Evolutionary conservation across 2,329 filamentous ascomycete species (phyloP), one percentile per base, ranked within the genome.

Genomic region (Alternaria hordeiaustralica): DNA sequence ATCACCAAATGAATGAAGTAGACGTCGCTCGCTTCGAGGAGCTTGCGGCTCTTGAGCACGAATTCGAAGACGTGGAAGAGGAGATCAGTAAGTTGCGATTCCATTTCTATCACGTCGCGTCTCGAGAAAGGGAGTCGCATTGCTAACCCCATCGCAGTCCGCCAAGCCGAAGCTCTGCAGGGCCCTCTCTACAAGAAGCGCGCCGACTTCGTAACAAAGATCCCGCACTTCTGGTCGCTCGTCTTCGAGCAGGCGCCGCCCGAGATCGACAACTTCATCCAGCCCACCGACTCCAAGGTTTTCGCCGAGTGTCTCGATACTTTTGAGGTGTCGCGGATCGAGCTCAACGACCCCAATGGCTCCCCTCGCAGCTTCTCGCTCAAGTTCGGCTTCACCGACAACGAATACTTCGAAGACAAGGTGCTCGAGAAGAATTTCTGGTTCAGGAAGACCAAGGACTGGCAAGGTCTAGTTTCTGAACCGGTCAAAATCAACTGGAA

Each of bases 141-240:
- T 53, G 26, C 61, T 75, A 56, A 74, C 54, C 30, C 21, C 13
- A 23, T 18, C 33, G 4, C 76, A 94, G 92, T 94, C 75, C 90
- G 92, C 75, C 86, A 91, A 75, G 90, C 94, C 79, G 87, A 90
- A 71, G 82, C 86, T 69, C 85, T 94, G 72, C 87, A 88, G 74
- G 84, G 85, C 65, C 86, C 90, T 47, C 87, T 97, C 65, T 97
- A 93, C 84, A 85, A 87, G 73, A 92, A 92, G 82, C 93, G 95
- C 78, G 85, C 88, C 69, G 86, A 88, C 72, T 82, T 93, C 68
- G 84, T 96, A 68, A 81, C 87, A 67, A 85, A 90, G 76, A 94
- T 97, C 76, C 88, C 89, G 72, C 89, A 92, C 83, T 99, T 98
- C 88, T 98, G 96, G 96, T 86, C 92, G n/a, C 88, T 96, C 62